A percentile compares a stretch with the other conserved stretches of the same genome.
Evolutionary conservation across 805 yeast species (phyloP).

Genomic region (Wickerhamiella sergipiensis): DNA sequence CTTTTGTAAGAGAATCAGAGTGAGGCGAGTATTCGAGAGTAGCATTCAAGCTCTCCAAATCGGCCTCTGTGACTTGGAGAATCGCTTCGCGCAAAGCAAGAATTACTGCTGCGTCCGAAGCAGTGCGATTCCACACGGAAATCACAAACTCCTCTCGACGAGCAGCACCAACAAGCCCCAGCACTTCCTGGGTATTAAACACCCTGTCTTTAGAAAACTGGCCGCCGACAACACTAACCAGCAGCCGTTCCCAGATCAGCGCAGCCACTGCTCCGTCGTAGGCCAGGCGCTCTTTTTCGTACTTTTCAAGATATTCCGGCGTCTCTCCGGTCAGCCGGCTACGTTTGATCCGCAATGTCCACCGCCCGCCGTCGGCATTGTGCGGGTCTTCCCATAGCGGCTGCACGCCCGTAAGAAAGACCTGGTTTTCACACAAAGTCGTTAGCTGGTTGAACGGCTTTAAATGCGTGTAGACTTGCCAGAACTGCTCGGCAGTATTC

Average conservation of each 20-base stretch:
- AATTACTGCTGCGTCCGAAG: slow-evolving; percentile 22
- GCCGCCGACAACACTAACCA: slow-evolving; percentile 40
- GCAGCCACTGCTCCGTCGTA: slow-evolving; percentile 10
- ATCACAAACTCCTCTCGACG: slow-evolving; percentile 47
- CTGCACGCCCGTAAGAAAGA: slow-evolving; percentile 45
- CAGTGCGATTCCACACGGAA: slow-evolving; percentile 43
- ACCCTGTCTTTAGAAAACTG: slow-evolving; percentile 31
- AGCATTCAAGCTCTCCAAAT: slow-evolving; percentile 1
- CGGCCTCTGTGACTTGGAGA: not conserved
- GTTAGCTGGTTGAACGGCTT: slow-evolving; percentile 19
- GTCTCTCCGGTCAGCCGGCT: not conserved
- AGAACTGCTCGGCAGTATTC: slow-evolving; percentile 84
- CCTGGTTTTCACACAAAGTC: slow-evolving; percentile 31
- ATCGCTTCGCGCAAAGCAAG: slow-evolving; percentile 13
- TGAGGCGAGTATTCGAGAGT: slow-evolving; percentile 22
- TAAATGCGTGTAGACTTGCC: slow-evolving; percentile 80
- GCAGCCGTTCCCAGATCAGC: slow-evolving; percentile 29
- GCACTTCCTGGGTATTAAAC: slow-evolving; percentile 29
- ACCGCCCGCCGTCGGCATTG: slow-evolving; percentile 47
- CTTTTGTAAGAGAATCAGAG: slow-evolving; percentile 14
- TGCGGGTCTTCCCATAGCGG: slow-evolving; percentile 60
- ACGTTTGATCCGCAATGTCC: slow-evolving; percentile 35
- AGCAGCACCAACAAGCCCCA: slow-evolving; percentile 46
- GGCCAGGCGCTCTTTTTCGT: not conserved
- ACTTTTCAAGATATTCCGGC: slow-evolving; percentile 5